phyloP scores from a whole-genome alignment of 2,329 filamentous ascomycete species.

The Aureobasidium vineae region DNA sequence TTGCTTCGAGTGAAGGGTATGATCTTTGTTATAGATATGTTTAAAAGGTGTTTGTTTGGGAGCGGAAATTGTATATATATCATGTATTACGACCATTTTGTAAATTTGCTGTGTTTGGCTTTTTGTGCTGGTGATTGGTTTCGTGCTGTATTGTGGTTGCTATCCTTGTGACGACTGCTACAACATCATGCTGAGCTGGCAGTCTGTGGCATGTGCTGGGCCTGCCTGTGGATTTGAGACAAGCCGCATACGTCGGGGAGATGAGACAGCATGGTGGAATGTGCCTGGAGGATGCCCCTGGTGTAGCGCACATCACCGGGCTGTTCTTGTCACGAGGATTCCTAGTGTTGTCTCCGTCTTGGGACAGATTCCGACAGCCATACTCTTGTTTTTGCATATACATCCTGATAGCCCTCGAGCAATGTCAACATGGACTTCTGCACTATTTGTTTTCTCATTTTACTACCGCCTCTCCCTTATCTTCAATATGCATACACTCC shows the following conservation, averaged over 20 bases:
- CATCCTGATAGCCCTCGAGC: not conserved
- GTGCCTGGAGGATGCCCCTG: not conserved
- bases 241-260: no score
- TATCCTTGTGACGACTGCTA: not conserved
- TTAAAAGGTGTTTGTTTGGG: not conserved
- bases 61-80: not conserved
- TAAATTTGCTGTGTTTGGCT: not conserved
- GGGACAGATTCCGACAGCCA: not conserved
- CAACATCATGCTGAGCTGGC: not conserved
- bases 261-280: not conserved
- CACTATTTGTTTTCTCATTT: not conserved
- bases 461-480: not conserved
- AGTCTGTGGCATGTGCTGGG: not conserved
- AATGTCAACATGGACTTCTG: no score
- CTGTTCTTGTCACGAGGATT: not conserved
- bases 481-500: no score
- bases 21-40: conserved; percentile 33
- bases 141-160: not conserved
- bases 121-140: not conserved
- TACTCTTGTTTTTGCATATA: not conserved
- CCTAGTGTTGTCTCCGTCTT: not conserved
- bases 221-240: not conserved
- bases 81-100: not conserved
- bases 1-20: conserved; percentile 30
- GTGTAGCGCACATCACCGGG: not conserved